A percentile compares a stretch with the other conserved stretches of the same genome.
phyloP scores from a whole-genome alignment of 306 rosid species.

The Albizia julibrissin region DNA sequence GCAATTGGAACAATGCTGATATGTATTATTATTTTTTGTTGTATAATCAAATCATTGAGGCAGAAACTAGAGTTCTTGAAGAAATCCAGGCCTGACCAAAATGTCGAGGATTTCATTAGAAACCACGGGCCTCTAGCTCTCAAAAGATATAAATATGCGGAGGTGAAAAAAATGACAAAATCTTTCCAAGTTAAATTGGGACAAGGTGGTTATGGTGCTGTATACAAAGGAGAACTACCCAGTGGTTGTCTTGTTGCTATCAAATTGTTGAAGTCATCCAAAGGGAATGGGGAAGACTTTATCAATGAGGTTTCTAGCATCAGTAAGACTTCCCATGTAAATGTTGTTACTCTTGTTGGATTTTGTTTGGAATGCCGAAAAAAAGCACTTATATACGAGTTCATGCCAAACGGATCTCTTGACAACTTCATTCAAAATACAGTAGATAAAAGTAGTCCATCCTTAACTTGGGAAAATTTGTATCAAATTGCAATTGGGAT shows the following conservation, averaged over 20 bases:
- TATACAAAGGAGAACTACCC: constrained; percentile 40
- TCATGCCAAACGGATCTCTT: constrained; percentile 37
- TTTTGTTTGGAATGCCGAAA: constrained; percentile 27
- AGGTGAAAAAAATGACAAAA: constrained; percentile 43
- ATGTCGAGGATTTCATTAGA: constrained; percentile 41
- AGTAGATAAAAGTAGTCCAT: background rate
- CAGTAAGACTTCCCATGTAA: constrained; percentile 54
- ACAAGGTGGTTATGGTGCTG: constrained; percentile 49
- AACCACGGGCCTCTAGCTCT: constrained; percentile 32
- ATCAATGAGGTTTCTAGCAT: constrained; percentile 55
- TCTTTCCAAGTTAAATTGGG: constrained; percentile 45
- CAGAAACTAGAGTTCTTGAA: background rate
- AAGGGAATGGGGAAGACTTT: constrained; percentile 48
- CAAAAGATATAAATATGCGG: constrained; percentile 40
- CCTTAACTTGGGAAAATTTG: constrained; percentile 16
- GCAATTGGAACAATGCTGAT: background rate
- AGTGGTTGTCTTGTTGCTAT: constrained; percentile 42
- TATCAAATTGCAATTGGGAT: constrained; percentile 28
- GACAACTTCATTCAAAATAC: constrained; percentile 16
- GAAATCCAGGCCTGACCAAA: background rate
- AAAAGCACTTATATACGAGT: constrained; percentile 41
- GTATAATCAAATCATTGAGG: background rate
- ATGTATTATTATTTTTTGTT: background rate
- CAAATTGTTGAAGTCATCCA: constrained; percentile 45
- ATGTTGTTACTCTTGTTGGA: constrained; percentile 41